phyloP scores from a whole-genome alignment of 108 stramenopile genomes.

The Nitzschia sp. region DNA sequence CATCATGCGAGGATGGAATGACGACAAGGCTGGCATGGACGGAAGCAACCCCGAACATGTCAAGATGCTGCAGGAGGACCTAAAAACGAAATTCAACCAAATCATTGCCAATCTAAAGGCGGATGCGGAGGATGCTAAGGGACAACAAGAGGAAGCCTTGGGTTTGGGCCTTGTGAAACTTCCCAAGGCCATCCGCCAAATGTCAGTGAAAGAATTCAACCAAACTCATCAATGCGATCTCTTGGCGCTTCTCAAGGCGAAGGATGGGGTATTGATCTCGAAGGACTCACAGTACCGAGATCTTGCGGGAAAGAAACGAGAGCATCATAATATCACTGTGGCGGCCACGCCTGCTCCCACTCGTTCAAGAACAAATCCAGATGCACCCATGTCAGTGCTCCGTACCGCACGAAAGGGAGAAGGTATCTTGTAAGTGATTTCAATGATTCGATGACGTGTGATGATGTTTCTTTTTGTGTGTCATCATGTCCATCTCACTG shows the following conservation, averaged over 20 bases:
- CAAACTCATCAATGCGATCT: conserved; percentile 53
- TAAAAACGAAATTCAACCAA: conserved; percentile 32
- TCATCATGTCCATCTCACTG: conserved; percentile 4
- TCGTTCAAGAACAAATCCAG: background rate
- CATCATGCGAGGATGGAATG: conserved; percentile 30
- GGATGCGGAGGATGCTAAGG: conserved; percentile 23
- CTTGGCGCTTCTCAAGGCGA: conserved; percentile 46
- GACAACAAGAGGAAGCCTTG: conserved; percentile 39
- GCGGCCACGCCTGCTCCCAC: conserved; percentile 48
- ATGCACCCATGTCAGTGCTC: conserved; percentile 15
- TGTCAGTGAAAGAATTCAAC: conserved; percentile 75
- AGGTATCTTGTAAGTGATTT: conserved; percentile 43
- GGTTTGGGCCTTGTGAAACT: conserved; percentile 43
- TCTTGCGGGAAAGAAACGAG: conserved; percentile 27
- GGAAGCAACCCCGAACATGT: conserved; percentile 42
- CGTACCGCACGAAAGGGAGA: conserved; percentile 75
- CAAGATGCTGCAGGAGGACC: conserved; percentile 28
- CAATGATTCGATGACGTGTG: background rate
- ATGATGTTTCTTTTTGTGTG: background rate
- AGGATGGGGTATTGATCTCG: conserved; percentile 26
- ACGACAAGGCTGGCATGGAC: conserved; percentile 11
- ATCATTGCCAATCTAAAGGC: conserved; percentile 25
- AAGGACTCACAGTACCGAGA: conserved; percentile 4
- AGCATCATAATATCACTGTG: background rate
- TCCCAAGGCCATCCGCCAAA: conserved; percentile 47